These are phyloP conservation scores for Colletotrichum navitas DNA, from an alignment of 2,329 filamentous ascomycete species.

Conservation along the genomic window DNA sequence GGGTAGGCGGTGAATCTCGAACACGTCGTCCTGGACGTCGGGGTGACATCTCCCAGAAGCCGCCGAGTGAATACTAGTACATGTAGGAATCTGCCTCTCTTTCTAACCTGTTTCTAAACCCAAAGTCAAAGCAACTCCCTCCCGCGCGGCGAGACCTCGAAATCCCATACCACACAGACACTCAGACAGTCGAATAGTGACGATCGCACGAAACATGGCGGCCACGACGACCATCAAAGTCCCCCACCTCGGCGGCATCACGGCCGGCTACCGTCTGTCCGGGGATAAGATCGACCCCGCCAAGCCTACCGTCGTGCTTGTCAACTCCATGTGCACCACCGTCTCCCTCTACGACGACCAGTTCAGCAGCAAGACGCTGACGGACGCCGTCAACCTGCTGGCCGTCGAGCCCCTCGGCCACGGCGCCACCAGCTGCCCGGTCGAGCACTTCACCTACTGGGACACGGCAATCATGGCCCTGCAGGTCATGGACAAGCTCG, in stretches of 20 bases:
- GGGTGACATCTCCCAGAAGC: constrained; percentile 21
- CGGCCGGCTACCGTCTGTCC: constrained; percentile 59
- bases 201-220: constrained; percentile 47
- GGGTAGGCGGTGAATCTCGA: constrained; percentile 2
- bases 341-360: constrained; percentile 60
- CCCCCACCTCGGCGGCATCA: constrained; percentile 62
- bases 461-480: constrained; percentile 66
- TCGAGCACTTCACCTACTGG: constrained; percentile 68
- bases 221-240: constrained; percentile 59
- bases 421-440: constrained; percentile 57
- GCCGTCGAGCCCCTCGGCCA: constrained; percentile 67
- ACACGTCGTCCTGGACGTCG: constrained; percentile 8
- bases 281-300: constrained; percentile 58
- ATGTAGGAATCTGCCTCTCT: constrained; percentile 22
- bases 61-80: not conserved
- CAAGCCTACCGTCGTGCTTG: constrained; percentile 64
- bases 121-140: not conserved
- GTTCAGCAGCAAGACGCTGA: constrained; percentile 56
- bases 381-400: constrained; percentile 60
- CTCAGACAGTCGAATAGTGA: not conserved
- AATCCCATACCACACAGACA: not conserved
- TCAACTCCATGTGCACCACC: constrained; percentile 66
- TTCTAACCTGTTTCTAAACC: constrained; percentile 12
- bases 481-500: constrained; percentile 66
- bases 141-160: constrained; percentile 4